Conservation (phyloP, 75 land plant genomes). For the Picea sitchensis region DNA sequence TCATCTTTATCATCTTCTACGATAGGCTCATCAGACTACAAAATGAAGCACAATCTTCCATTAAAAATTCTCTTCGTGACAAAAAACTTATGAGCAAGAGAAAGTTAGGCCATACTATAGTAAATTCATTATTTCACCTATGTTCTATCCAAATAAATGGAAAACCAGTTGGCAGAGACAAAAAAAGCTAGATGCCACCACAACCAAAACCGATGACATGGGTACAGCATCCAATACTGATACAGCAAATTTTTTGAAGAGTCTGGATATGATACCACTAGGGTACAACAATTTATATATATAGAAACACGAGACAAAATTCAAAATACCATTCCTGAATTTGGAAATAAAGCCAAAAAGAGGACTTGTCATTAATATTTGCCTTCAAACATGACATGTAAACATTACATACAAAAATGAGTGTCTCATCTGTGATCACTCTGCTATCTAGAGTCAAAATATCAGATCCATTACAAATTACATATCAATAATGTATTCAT, state of each 20-base stretch:
- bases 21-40: constrained; percentile 48
- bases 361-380: too few relatives aligned
- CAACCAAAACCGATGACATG: not conserved
- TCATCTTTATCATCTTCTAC: constrained; percentile 63
- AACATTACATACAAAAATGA: too few relatives aligned
- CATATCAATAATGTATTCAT: too few relatives aligned
- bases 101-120: not conserved
- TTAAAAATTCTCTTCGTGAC: not conserved
- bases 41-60: not conserved
- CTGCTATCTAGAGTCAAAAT: too few relatives aligned
- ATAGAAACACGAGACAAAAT: too few relatives aligned
- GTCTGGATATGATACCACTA: not conserved
- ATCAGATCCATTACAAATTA: too few relatives aligned
- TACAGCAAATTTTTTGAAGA: not conserved
- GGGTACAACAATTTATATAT: too few relatives aligned
- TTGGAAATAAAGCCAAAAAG: too few relatives aligned
- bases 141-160: not conserved
- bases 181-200: not conserved
- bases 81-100: not conserved
- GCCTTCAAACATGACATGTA: too few relatives aligned
- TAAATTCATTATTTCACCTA: not conserved
- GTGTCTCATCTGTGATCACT: too few relatives aligned
- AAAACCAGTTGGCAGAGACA: not conserved
- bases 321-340: too few relatives aligned
- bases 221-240: not conserved